Percentiles rank a stretch among this genome's conserved stretches.
phyloP scores from a whole-genome alignment of 768 basidiomycete species.

The Pleurotus pulmonarius region DNA sequence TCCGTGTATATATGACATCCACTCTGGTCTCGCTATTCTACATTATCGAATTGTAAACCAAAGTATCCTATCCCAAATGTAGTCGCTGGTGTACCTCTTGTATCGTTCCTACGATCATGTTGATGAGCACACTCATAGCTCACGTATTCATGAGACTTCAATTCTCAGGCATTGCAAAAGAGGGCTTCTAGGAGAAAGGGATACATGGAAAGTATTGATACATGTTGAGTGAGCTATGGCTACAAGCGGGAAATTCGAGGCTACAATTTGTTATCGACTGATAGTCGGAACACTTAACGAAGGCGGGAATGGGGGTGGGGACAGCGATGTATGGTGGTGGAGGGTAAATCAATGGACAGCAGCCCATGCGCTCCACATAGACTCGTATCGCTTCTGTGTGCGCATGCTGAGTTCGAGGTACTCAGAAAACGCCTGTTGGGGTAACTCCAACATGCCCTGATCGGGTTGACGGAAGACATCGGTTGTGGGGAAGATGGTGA shows the following conservation, averaged over 20 bases:
- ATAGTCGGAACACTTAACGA: background rate
- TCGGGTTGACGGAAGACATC: conserved; percentile 25
- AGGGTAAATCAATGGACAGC: background rate
- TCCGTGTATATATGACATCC: too few relatives aligned
- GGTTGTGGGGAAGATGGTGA: conserved; percentile 49
- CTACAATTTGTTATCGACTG: background rate
- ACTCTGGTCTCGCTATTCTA: background rate
- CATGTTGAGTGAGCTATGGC: background rate
- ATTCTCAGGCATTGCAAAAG: too few relatives aligned
- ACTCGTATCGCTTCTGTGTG: conserved; percentile 54
- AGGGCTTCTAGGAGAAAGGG: too few relatives aligned
- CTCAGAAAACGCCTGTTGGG: conserved; percentile 53
- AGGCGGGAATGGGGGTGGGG: background rate
- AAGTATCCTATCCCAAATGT: too few relatives aligned
- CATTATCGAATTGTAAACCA: background rate
- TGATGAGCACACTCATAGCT: too few relatives aligned
- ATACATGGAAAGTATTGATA: background rate
- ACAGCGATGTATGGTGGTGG: background rate
- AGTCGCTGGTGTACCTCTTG: too few relatives aligned
- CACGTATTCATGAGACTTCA: too few relatives aligned
- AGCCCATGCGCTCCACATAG: conserved; percentile 51
- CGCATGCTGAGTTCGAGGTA: conserved; percentile 51
- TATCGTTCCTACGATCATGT: too few relatives aligned
- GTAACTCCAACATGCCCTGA: conserved; percentile 63
- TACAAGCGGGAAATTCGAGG: background rate